Base-by-base conservation (phyloP, 2,329 filamentous ascomycete species). In the Trichoderma lentiforme region DNA sequence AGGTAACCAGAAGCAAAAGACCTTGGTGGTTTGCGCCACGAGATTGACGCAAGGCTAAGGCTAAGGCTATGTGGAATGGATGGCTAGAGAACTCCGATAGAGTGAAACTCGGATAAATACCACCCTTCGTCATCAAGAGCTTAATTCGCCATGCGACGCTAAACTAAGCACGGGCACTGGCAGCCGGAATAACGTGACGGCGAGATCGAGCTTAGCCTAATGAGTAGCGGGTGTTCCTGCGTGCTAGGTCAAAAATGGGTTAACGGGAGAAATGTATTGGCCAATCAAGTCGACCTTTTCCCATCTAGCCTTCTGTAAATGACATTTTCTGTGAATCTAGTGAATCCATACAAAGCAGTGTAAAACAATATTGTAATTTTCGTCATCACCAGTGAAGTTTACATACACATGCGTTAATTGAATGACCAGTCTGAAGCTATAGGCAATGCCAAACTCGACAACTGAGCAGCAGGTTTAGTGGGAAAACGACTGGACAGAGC, bases 91-190 rank as follows among this genome's bases (percentile, higher is more conserved):
- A 56, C 47, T 63, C 70, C 53, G 70, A 65, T 66, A 71, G 24
- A 66, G 61, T 9, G 62, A 71, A 71, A 71, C 66, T 58, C 39
- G 51, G 62, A 71, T 71, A 66, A 66, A 53, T 53, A 39, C 53
- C 58, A 62, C n/a, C 47, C 47, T 53, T 71, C 62, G 56, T 71
- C 70, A 60, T 53, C 39, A 32, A 57, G 57, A 66, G 70, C 51
- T 67, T 32, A 67, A 67, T 43, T 67, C 64, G 36, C 24, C 21
- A 58, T 67, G 47, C 64, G 18, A 51, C 51, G 51, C 64, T 58
- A 57, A 43, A 21, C 28, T 36, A 21, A 36, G 32, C 34, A 34
- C 21, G 39, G 34, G 64, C 64, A 58, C 66, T 70, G 34, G 26
- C 68, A 24, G n/a, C 63, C 70, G 70, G 63, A 67, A 67, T 57